These are phyloP conservation scores for Lobosporangium transversale DNA, from an alignment of 192 early-diverging fungal genomes.

Conservation along the genomic window DNA sequence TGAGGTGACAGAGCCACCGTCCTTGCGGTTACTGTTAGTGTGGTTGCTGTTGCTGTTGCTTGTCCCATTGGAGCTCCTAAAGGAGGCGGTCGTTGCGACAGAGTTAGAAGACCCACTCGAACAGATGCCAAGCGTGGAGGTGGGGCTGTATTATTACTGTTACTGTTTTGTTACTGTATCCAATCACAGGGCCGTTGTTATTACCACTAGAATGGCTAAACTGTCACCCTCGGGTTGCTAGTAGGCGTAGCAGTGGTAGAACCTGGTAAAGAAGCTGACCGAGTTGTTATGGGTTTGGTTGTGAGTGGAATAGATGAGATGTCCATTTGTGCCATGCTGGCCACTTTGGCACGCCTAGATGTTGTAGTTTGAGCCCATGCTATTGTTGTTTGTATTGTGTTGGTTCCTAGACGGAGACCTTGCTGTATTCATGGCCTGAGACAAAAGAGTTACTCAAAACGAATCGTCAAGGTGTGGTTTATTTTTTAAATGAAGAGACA, in stretches of 20 bases:
- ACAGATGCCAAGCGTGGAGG: constrained; percentile 13
- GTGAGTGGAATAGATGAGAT: constrained; percentile 15
- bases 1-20: constrained; percentile 29
- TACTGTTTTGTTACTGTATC: background rate
- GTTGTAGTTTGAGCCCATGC: background rate
- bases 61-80: constrained; percentile 12
- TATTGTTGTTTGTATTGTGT: background rate
- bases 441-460: too few species aligned
- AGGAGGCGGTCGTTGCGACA: constrained; percentile 17
- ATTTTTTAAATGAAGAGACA: too few species aligned
- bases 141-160: background rate
- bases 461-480: too few species aligned
- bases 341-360: constrained; percentile 24
- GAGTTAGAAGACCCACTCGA: constrained; percentile 27
- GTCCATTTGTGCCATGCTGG: constrained; percentile 38
- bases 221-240: constrained; percentile 1
- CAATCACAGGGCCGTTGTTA: background rate
- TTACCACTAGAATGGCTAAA: background rate
- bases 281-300: background rate
- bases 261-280: background rate
- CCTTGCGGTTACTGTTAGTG: constrained; percentile 1
- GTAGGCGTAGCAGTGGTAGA: constrained; percentile 2
- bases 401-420: constrained; percentile 27
- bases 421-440: constrained; percentile 23
- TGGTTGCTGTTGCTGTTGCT: constrained; percentile 8